Evolutionary conservation across 495 filamentous ascomycete species (phyloP), one percentile per base, ranked within the genome.

Genomic region (Usnea hakonensis): DNA sequence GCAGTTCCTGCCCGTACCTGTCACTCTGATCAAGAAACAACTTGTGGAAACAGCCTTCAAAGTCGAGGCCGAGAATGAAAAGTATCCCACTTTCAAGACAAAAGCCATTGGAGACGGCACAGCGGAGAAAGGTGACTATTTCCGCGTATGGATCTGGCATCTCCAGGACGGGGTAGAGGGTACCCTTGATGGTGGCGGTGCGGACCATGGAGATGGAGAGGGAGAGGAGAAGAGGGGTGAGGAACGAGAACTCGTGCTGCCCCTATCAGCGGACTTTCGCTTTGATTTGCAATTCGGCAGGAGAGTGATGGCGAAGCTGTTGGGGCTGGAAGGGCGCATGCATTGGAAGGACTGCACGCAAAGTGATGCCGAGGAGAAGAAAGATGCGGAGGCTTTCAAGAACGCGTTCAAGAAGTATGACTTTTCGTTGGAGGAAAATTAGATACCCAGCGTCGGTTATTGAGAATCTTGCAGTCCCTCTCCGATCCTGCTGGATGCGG

Each of bases 1-100:
- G 94, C 94, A 98, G 77, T 93, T 95, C 68, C 78, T 97, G 36
- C 93, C 94, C 3, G 80, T 95, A 1, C 81, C 87, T 0, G 70
- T 78, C 0, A 79, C 85, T 14, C 73, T 89, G 28, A 78, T 95
- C 44, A 71, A 69, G 13, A 81, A 83, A 46, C 86, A 87, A 0
- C 77, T 92, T 1, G 88, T 95, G 10, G 87, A 91, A 68, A 89
- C 87, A 0, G 91, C 84, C 0, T 96, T 96, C 78, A 83, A 85
- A 61, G 88, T 91, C 19, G 83, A 92, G 69, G 91, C 90, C 0
- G 87, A 91, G 69, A 92, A 94, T 65, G 70, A 84, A 26, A 77
- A 83, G 57, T 89, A 88, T 58, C 89, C 89, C 1, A 74, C 77
- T 28, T 80, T 84, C 37, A 64, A 68, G 17, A 52, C 66, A 6